Evolutionary conservation across 768 basidiomycete species (phyloP).

Genomic region (Suillus subaureus): DNA sequence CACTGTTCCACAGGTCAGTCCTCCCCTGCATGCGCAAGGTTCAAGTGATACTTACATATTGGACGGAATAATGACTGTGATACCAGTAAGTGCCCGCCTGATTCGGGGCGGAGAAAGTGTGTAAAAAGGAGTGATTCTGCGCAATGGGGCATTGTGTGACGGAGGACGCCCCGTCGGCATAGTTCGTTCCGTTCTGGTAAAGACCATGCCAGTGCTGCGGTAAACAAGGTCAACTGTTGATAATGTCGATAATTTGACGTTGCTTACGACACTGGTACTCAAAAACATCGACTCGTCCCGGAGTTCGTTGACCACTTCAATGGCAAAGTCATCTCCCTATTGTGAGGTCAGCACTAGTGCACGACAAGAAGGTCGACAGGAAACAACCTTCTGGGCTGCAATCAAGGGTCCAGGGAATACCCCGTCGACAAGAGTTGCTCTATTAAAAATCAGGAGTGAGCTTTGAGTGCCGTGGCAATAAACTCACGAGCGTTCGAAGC

Average conservation of each 20-base stretch:
- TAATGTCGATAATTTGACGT: not conserved
- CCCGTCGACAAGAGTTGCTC: too few relatives aligned
- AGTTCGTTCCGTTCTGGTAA: constrained; percentile 23
- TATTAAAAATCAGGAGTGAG: too few relatives aligned
- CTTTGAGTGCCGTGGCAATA: too few relatives aligned
- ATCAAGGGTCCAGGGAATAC: constrained; percentile 49
- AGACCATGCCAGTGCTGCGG: constrained; percentile 28
- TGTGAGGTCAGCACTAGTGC: constrained; percentile 16
- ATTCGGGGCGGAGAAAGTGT: constrained; percentile 33
- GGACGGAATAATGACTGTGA: constrained; percentile 22
- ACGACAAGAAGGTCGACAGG: not conserved
- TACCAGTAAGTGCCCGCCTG: constrained; percentile 45
- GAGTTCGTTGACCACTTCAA: constrained; percentile 51
- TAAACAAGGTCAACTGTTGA: not conserved
- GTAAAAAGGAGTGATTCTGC: constrained; percentile 36
- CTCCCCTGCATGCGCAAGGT: not conserved
- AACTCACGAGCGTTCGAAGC: too few relatives aligned
- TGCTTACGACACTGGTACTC: constrained; percentile 51
- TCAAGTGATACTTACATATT: constrained; percentile 16
- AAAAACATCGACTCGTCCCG: constrained; percentile 49
- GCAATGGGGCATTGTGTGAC: constrained; percentile 45
- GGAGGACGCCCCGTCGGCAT: constrained; percentile 34
- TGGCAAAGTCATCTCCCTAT: constrained; percentile 37
- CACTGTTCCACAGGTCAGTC: constrained; percentile 11
- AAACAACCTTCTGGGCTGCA: constrained; percentile 35